A percentile compares a stretch with the other conserved stretches of the same genome.
Evolutionary conservation across 805 yeast species (phyloP).

Genomic region (Monosporozyma siamensis): DNA sequence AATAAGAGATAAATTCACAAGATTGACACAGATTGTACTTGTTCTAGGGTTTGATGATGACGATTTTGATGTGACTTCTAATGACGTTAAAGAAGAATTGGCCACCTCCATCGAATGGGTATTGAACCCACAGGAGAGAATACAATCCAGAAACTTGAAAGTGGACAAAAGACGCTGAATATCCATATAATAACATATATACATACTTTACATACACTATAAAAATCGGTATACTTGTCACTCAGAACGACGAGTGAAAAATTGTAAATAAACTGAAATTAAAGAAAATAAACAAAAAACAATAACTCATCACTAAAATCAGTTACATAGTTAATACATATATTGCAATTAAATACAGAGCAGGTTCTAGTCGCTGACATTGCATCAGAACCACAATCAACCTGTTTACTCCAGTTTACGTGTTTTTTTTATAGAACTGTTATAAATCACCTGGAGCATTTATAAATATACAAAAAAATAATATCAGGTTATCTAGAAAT

Average conservation of each 20-base stretch:
- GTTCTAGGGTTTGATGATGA: conserved; percentile 75
- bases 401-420: neutral
- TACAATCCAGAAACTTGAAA: conserved; percentile 49
- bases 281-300: conserved; percentile 3
- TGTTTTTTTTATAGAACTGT: neutral
- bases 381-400: neutral
- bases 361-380: neutral
- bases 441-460: too few relatives aligned
- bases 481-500: too few relatives aligned
- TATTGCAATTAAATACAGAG: neutral
- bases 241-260: conserved; percentile 1
- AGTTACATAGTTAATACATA: neutral
- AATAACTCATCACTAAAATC: conserved; percentile 1
- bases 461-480: too few relatives aligned
- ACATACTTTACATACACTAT: neutral
- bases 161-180: conserved; percentile 27
- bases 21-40: conserved; percentile 78
- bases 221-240: neutral
- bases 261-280: conserved; percentile 1
- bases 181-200: neutral
- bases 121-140: conserved; percentile 66
- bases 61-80: conserved; percentile 30
- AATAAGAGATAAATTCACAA: conserved; percentile 65
- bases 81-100: conserved; percentile 34
- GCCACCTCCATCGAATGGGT: conserved; percentile 52